phyloP scores from a whole-genome alignment of 1,284 basidiomycete genomes.

The Takashimella koratensis region DNA sequence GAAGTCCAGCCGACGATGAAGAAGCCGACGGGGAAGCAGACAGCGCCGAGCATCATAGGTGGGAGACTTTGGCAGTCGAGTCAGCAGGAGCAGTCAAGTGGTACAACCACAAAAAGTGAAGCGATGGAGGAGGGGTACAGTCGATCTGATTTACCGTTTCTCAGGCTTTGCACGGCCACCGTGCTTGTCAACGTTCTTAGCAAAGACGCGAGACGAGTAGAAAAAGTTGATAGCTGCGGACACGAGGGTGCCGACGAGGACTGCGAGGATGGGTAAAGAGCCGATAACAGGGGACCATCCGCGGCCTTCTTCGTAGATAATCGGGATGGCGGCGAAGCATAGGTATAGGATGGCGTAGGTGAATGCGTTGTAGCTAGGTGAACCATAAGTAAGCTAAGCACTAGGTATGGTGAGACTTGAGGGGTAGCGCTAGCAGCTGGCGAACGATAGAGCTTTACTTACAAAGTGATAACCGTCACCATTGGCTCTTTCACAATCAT shows the following conservation, averaged over 20 bases:
- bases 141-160: conserved; percentile 26
- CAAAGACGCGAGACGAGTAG: conserved; percentile 32
- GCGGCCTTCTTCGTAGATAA: conserved; percentile 35
- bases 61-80: conserved; percentile 20
- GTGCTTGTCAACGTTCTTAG: conserved; percentile 28
- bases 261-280: conserved; percentile 43
- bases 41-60: conserved; percentile 38
- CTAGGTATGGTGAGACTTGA: neutral
- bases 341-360: conserved; percentile 39
- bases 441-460: no score
- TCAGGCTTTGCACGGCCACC: conserved; percentile 34
- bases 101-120: no score
- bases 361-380: conserved; percentile 35
- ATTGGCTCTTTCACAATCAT: conserved; percentile 45
- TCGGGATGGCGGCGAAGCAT: conserved; percentile 43
- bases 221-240: conserved; percentile 33
- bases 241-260: conserved; percentile 23
- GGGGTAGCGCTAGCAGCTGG: no score
- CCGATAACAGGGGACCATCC: conserved; percentile 39
- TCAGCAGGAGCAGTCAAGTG: no score
- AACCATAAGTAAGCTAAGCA: neutral
- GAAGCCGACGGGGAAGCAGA: conserved; percentile 43
- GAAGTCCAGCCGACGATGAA: conserved; percentile 47
- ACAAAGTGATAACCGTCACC: conserved; percentile 33
- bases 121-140: no score